Evolutionary conservation across 768 basidiomycete species (phyloP), one percentile per base, ranked within the genome.

Genomic region (Sarcomyxa edulis): DNA sequence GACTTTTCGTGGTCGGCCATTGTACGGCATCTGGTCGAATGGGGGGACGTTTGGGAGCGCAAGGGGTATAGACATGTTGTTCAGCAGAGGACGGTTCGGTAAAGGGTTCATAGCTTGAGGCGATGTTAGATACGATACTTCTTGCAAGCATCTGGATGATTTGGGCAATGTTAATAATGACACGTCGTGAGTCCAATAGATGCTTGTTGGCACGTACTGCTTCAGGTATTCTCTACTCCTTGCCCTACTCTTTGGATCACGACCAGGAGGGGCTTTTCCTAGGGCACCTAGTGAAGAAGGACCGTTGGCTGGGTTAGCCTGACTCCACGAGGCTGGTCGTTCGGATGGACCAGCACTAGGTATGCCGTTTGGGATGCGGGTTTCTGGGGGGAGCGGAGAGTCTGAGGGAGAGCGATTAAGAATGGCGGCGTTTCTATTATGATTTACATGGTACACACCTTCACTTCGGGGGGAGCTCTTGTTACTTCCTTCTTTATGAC

Each of bases 101-200:
- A 97, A 71, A 30, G 96, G 96, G 58, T 99, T 99, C 76, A 98
- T 84, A 5, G 96, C 94, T 59, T 96, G 89, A 1, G 92, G 84
- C 0, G 95, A 97, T 1, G 96, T 99, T 38, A 99, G 69, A 62
- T 99, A 99, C 9, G 90, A 89, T 48, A 99, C 88, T 71, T 99
- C 96, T 65, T 98, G 96, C 18, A 99, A 71, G 63, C 96, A 97
- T 63, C 89, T 93, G 46, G 5, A 39, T 21, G 35, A 25, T 27
- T 41, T 46, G 29, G 29, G 32, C 44, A 7, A 60, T 35, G 31
- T 42, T 15, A 10, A 35, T 34, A 28, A 15, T 28, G 19, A 35
- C 36, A 37, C 32, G 37, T 46, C 27, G 21, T 43, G 22, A 28
- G 33, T 21, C 21, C 16, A 36, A 43, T 35, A 24, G 29, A 42